Evolutionary conservation across 164 flowering plant genomes (phyloP).

Genomic region (Nelumbo lutea): DNA sequence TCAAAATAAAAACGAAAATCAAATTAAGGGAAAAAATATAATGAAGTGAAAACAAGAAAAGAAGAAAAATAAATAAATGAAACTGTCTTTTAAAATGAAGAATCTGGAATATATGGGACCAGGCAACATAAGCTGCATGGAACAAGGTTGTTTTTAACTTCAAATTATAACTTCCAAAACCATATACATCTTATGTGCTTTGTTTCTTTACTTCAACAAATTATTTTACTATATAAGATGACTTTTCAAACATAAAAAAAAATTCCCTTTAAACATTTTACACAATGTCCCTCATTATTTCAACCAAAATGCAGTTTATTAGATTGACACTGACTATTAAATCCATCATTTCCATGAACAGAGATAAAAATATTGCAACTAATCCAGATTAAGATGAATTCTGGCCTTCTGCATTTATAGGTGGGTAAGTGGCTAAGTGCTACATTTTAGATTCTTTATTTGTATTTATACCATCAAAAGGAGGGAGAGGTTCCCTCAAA

Average conservation of each 20-base stretch:
- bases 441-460: too few species aligned
- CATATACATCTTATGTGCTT: too few species aligned
- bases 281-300: too few species aligned
- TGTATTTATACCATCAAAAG: too few species aligned
- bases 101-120: not conserved
- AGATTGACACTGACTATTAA: not conserved
- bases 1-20: not conserved
- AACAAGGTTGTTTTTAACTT: not conserved
- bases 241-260: too few species aligned
- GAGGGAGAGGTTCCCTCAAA: too few species aligned
- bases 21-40: not conserved
- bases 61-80: not conserved
- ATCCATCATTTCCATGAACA: not conserved
- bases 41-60: not conserved
- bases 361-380: not conserved
- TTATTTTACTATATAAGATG: too few species aligned
- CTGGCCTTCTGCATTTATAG: not conserved
- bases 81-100: not conserved
- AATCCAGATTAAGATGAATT: not conserved
- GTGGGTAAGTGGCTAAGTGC: not conserved
- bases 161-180: too few species aligned
- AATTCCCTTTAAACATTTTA: too few species aligned
- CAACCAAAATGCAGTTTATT: not conserved
- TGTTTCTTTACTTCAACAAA: too few species aligned
- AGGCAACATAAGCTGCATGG: not conserved